These are phyloP conservation scores for Solanum chacoense DNA, from an alignment of 305 asterid species.

Conservation along the genomic window DNA sequence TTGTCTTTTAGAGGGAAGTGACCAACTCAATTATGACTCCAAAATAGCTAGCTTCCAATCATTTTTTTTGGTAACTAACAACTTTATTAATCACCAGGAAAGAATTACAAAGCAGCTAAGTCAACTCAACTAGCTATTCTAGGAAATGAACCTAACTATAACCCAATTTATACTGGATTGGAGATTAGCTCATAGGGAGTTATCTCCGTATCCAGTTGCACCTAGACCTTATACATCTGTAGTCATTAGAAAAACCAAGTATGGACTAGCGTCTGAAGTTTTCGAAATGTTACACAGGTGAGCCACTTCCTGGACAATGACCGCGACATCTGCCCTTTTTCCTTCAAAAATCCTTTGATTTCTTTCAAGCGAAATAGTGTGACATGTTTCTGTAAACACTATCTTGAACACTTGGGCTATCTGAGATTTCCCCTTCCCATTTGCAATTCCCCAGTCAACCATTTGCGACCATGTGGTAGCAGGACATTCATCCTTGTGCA, in stretches of 20 bases:
- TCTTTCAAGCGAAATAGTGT: background rate
- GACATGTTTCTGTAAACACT: background rate
- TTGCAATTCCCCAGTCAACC: background rate
- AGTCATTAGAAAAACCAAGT: background rate
- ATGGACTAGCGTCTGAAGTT: background rate
- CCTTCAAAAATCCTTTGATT: background rate
- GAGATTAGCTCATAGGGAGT: background rate
- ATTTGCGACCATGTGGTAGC: background rate
- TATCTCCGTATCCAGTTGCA: background rate
- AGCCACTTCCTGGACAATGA: background rate
- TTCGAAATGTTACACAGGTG: background rate
- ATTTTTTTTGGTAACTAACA: background rate
- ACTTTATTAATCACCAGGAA: background rate
- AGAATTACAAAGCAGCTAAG: background rate
- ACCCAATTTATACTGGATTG: background rate
- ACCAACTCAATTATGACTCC: background rate
- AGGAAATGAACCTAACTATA: background rate
- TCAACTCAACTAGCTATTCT: background rate
- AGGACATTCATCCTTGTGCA: background rate
- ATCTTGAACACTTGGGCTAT: background rate
- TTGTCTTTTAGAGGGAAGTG: background rate
- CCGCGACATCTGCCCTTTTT: background rate
- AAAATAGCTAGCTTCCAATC: background rate
- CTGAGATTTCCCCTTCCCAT: background rate
- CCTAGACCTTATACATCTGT: background rate